Evolutionary conservation across 805 yeast genomes (phyloP).

Genomic region (Monosporozyma aquatica): DNA sequence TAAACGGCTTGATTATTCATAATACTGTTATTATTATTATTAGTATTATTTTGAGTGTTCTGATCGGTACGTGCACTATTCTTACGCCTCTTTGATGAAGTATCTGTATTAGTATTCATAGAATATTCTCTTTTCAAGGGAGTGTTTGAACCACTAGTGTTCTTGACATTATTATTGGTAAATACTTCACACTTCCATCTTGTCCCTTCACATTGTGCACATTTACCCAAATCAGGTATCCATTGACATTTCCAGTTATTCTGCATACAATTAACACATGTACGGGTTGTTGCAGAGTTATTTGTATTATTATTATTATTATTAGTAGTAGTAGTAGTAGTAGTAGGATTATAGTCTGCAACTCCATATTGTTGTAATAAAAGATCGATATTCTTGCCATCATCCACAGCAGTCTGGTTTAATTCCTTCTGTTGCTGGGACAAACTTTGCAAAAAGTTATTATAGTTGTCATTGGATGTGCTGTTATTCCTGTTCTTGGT

Average conservation of each 20-base stretch:
- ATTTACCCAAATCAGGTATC: slow-evolving; percentile 51
- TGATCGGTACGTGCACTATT: neutral
- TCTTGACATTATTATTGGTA: too few species aligned
- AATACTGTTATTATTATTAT: neutral
- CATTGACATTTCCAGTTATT: slow-evolving; percentile 73
- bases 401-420: neutral
- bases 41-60: too few species aligned
- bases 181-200: slow-evolving; percentile 51
- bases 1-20: slow-evolving; percentile 13
- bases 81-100: neutral
- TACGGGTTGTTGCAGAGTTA: neutral
- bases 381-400: neutral
- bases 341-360: neutral
- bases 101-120: neutral
- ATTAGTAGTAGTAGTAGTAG: neutral
- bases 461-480: slow-evolving; percentile 18
- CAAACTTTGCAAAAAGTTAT: slow-evolving; percentile 19
- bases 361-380: neutral
- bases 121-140: neutral
- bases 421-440: slow-evolving; percentile 12
- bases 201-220: slow-evolving; percentile 70
- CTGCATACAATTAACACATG: slow-evolving; percentile 75
- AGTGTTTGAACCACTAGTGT: slow-evolving; percentile 1
- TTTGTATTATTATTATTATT: neutral
- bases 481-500: neutral